Evolutionary conservation across 164 flowering plant species (phyloP).

Genomic region (Paratinospora sagittata): DNA sequence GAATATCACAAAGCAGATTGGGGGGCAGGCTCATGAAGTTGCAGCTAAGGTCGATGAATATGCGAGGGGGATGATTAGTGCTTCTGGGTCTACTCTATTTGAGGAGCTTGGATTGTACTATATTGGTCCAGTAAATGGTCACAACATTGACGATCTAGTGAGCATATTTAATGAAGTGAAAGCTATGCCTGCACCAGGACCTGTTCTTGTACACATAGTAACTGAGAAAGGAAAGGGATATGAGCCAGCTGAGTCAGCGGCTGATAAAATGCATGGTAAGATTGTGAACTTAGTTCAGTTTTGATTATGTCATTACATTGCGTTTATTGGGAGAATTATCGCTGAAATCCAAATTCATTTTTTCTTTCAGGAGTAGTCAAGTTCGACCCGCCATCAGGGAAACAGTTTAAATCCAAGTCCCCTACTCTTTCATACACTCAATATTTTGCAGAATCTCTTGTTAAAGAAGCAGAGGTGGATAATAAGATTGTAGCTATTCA

Average conservation of each 20-base stretch:
- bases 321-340: neutral
- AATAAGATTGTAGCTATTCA: constrained; percentile 78
- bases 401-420: constrained; percentile 65
- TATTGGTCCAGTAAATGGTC: constrained; percentile 93
- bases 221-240: constrained; percentile 96
- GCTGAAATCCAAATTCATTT: constrained; percentile 6
- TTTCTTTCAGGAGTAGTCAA: constrained; percentile 70
- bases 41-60: constrained; percentile 87
- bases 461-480: constrained; percentile 76
- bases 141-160: constrained; percentile 64
- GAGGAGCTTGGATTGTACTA: constrained; percentile 90
- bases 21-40: constrained; percentile 55
- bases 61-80: constrained; percentile 77
- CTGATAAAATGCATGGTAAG: constrained; percentile 95
- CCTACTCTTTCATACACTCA: constrained; percentile 69
- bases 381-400: constrained; percentile 71
- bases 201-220: constrained; percentile 78
- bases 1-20: constrained; percentile 74
- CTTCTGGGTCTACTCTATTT: constrained; percentile 63
- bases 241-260: constrained; percentile 82
- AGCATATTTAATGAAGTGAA: constrained; percentile 63
- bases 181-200: constrained; percentile 77
- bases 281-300: neutral
- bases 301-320: neutral
- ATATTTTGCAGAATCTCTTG: constrained; percentile 80